Conservation (phyloP, 345 rosid genomes). For the Leavenworthia alabamica region DNA sequence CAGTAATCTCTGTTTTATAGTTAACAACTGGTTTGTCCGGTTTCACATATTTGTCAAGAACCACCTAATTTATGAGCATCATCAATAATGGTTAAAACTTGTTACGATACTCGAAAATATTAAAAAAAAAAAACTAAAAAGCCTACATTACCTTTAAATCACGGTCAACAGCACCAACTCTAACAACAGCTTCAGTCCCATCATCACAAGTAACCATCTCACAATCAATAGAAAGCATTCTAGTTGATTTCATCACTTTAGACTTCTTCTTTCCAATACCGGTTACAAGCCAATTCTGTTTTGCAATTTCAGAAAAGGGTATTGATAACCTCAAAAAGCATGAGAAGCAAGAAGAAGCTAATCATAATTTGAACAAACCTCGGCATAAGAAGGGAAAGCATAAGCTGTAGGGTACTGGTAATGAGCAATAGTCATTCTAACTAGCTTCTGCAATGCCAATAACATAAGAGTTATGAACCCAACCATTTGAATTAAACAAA, state of each 20-base stretch:
- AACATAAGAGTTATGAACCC: slow-evolving; percentile 29
- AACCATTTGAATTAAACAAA: background rate
- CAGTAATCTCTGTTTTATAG: slow-evolving; percentile 74
- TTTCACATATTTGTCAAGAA: slow-evolving; percentile 63
- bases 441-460: slow-evolving; percentile 72
- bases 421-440: slow-evolving; percentile 59
- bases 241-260: slow-evolving; percentile 37
- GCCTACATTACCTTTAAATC: slow-evolving; percentile 54
- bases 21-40: slow-evolving; percentile 59
- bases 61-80: slow-evolving; percentile 47
- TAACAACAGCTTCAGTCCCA: slow-evolving; percentile 86
- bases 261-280: slow-evolving; percentile 40
- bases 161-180: slow-evolving; percentile 66
- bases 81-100: background rate
- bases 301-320: background rate
- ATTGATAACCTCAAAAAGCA: background rate
- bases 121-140: background rate
- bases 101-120: background rate
- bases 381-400: slow-evolving; percentile 51
- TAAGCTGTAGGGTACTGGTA: slow-evolving; percentile 39
- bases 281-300: slow-evolving; percentile 69
- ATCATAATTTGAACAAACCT: slow-evolving; percentile 40
- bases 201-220: slow-evolving; percentile 97
- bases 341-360: background rate
- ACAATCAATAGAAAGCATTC: slow-evolving; percentile 81